Conservation (phyloP, 164 flowering plant species). For the Pachysandra terminalis region DNA sequence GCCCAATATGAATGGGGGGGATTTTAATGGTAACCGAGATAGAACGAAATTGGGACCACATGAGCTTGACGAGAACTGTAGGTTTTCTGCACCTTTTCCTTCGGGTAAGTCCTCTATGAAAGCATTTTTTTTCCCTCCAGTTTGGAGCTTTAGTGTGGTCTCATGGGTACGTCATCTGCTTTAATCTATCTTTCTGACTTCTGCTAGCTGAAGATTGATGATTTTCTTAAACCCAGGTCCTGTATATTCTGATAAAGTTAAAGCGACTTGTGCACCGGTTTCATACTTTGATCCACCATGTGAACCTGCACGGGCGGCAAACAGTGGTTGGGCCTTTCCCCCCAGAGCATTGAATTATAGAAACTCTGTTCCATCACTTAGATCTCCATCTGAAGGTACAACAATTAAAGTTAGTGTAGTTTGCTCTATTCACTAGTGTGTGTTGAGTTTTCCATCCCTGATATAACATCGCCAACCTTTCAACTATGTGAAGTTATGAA, state of each 20-base stretch:
- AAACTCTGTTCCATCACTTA: conserved; percentile 32
- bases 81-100: conserved; percentile 42
- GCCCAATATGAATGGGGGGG: conserved; percentile 38
- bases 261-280: conserved; percentile 32
- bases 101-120: conserved; percentile 37
- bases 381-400: conserved; percentile 48
- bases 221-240: conserved; percentile 31
- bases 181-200: neutral
- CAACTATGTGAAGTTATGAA: neutral
- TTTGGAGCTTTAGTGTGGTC: neutral
- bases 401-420: conserved; percentile 36
- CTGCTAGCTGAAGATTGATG: neutral
- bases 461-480: neutral
- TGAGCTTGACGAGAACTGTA: conserved; percentile 51
- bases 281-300: conserved; percentile 42
- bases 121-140: too few relatives aligned
- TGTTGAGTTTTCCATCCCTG: too few relatives aligned
- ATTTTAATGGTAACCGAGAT: conserved; percentile 42
- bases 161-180: neutral
- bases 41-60: conserved; percentile 42
- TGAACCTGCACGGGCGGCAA: conserved; percentile 38
- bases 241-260: conserved; percentile 35
- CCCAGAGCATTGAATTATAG: conserved; percentile 51
- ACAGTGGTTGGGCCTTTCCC: conserved; percentile 56
- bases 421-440: conserved; percentile 15